Conservation (phyloP, 768 basidiomycete genomes). For the Candolleomyces eurysporus region DNA sequence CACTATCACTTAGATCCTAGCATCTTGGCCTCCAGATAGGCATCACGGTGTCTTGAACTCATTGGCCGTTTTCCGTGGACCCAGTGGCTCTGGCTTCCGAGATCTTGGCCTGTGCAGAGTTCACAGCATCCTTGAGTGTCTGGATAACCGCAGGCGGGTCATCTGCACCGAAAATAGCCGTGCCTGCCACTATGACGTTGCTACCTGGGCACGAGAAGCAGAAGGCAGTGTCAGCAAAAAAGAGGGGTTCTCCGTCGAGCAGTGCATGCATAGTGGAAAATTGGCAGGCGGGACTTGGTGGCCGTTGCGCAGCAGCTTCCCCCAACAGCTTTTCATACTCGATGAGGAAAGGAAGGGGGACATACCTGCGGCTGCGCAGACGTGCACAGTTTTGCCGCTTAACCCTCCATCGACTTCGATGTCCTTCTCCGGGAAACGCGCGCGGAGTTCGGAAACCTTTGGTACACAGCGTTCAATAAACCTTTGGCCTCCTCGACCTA, state of each 20-base stretch:
- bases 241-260: neutral
- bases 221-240: neutral
- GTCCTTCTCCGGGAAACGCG: conserved; percentile 89
- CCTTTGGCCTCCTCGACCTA: conserved; percentile 93
- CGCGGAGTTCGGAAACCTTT: conserved; percentile 88
- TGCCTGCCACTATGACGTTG: conserved; percentile 98
- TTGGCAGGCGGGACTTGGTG: no score
- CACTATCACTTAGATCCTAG: no score
- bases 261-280: neutral
- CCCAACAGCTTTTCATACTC: neutral
- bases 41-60: no score
- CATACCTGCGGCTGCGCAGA: conserved; percentile 86
- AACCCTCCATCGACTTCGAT: conserved; percentile 99
- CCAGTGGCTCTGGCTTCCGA: neutral
- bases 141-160: conserved; percentile 78
- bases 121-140: conserved; percentile 65
- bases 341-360: conserved; percentile 4
- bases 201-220: conserved; percentile 56
- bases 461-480: conserved; percentile 91
- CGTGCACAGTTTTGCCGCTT: conserved; percentile 83
- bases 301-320: neutral
- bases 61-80: no score
- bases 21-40: no score
- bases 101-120: conserved; percentile 55
- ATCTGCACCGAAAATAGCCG: conserved; percentile 86